Conservation (phyloP, 768 basidiomycete species). For the Mycena leptocephala region DNA sequence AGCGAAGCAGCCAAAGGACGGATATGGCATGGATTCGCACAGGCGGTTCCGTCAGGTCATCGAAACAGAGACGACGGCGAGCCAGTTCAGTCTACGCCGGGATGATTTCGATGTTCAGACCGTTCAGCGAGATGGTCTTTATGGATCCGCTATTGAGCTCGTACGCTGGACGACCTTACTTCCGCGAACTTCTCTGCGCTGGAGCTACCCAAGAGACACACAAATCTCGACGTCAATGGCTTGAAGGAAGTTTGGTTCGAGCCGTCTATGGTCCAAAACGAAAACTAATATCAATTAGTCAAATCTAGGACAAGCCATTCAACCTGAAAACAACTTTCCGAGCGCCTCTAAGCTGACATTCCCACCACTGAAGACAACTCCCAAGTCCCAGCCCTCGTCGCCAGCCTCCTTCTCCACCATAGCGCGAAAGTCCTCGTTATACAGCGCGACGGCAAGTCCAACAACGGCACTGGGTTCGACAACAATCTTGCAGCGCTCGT, state of each 20-base stretch:
- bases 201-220: neutral
- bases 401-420: conserved; percentile 29
- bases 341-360: conserved; percentile 32
- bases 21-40: no score
- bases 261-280: neutral
- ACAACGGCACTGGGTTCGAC: conserved; percentile 32
- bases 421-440: conserved; percentile 28
- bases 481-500: conserved; percentile 29
- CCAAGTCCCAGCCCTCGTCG: conserved; percentile 28
- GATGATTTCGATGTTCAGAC: neutral
- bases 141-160: neutral
- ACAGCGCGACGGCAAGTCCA: conserved; percentile 25
- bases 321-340: conserved; percentile 23
- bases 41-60: no score
- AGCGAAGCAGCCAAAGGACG: no score
- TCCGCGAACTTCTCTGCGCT: neutral
- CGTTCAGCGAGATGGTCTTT: neutral
- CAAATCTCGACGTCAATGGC: neutral
- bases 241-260: neutral
- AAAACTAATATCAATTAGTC: neutral
- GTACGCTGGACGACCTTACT: neutral
- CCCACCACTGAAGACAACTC: conserved; percentile 30
- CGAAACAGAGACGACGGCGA: no score
- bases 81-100: neutral
- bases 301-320: neutral